These are phyloP conservation scores for Taphrina communis DNA, from an alignment of 1,139 yeast species.

Conservation along the genomic window DNA sequence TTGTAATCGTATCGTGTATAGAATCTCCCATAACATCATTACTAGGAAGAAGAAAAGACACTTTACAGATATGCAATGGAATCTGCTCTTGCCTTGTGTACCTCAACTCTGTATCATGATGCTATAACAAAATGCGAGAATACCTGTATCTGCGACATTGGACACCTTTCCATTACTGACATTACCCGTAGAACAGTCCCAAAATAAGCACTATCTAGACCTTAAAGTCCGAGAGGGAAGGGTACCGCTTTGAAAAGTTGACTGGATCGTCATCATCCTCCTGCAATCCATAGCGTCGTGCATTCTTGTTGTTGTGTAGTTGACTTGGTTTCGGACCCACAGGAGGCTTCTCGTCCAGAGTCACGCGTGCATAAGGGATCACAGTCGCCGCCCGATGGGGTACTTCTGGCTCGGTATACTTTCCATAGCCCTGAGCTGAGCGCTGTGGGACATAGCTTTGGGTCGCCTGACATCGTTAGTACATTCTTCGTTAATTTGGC, in stretches of 20 bases:
- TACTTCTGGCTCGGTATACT: conserved; percentile 31
- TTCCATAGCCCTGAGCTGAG: conserved; percentile 37
- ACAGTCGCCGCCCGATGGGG: conserved; percentile 33
- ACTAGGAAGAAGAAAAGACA: too few species aligned
- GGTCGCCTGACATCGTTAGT: conserved; percentile 13
- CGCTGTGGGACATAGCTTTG: conserved; percentile 34
- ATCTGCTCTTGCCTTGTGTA: background rate
- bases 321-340: background rate
- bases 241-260: conserved; percentile 27
- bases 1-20: too few species aligned
- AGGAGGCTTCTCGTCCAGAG: background rate
- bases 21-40: too few species aligned
- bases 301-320: conserved; percentile 2
- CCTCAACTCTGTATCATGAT: conserved; percentile 1
- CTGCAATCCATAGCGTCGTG: conserved; percentile 18
- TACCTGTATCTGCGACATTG: background rate
- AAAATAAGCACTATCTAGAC: conserved; percentile 15
- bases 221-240: conserved; percentile 34
- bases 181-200: background rate
- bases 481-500: background rate
- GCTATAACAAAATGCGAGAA: background rate
- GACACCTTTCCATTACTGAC: background rate
- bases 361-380: conserved; percentile 16
- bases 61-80: background rate
- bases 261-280: conserved; percentile 9